Evolutionary conservation across 345 rosid species (phyloP), one percentile per base, ranked within the genome.

Genomic region (Pistacia atlantica): DNA sequence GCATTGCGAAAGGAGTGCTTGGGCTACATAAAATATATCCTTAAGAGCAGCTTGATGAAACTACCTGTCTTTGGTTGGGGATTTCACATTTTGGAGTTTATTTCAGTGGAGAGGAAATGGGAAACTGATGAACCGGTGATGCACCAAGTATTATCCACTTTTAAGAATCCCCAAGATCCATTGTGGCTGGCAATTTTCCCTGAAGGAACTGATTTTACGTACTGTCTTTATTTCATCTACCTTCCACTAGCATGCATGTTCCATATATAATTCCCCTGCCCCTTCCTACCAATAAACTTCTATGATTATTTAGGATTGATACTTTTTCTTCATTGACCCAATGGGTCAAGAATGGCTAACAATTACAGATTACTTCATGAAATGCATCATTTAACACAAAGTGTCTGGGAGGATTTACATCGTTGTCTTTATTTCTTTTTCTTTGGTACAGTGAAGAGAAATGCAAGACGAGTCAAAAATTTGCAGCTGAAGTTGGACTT

Each of bases 151-250:
- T 90, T 93, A 65, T 90, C 94, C 2, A 87, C 89, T 74, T 89
- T 93, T 80, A 82, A 85, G 71, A 83, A 89, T 81, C 91, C 89
- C 82, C 87, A 5, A 57, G 98, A 91, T 74, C 91, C 93, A 28
- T 86, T 93, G 49, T 93, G 98, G 98, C 98, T 93, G 65, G 91
- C 92, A 73, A 88, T 93, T 28, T 93, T 93, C 85, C 98, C 98
- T 0, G 94, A 93, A 84, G 98, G 98, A 83, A 93, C 98, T 45
- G 94, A 93, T 84, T 93, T 86, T 80, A 89, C 93, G 97, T 93
- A 87, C 60, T 72, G 75, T 48, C 75, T 75, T 37, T 60, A 61
- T 79, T 76, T 78, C 66, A 69, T 76, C 51, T 45, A 35, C 67
- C 69, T 77, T 82, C 72, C 52, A 49, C 8, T 75, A 42, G 69